These are phyloP conservation scores for Hypoxylon fragiforme DNA, from an alignment of 495 filamentous ascomycete genomes.

Conservation along the genomic window DNA sequence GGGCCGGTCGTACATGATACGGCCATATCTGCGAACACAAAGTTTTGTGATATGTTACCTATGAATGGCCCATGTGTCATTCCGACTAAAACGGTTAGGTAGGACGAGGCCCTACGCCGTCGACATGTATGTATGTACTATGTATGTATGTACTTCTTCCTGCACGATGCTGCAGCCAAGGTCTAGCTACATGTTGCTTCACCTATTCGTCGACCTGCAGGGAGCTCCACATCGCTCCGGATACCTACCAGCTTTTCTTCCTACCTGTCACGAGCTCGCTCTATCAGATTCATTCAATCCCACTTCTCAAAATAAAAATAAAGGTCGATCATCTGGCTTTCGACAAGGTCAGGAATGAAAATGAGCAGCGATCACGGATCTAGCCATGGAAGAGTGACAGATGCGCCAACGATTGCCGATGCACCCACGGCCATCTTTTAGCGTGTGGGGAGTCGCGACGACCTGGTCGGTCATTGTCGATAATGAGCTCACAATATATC, in stretches of 20 bases:
- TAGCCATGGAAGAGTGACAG: constrained; percentile 36
- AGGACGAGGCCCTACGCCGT: constrained; percentile 35
- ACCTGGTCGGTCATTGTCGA: constrained; percentile 18
- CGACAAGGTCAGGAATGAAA: constrained; percentile 14
- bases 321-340: constrained; percentile 28
- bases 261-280: constrained; percentile 27
- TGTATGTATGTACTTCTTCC: constrained; percentile 27
- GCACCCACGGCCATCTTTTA: constrained; percentile 20
- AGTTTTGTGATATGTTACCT: constrained; percentile 36
- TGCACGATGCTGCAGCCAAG: constrained; percentile 41
- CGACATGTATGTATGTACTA: too few relatives aligned
- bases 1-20: constrained; percentile 22
- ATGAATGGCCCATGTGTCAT: constrained; percentile 23
- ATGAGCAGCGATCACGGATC: constrained; percentile 28
- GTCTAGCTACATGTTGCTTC: constrained; percentile 28
- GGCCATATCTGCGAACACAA: constrained; percentile 26
- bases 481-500: constrained; percentile 33
- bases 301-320: constrained; percentile 25
- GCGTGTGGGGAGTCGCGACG: constrained; percentile 32
- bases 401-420: constrained; percentile 32
- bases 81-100: constrained; percentile 35
- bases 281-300: constrained; percentile 31
- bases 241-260: constrained; percentile 21
- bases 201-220: constrained; percentile 41
- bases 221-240: constrained; percentile 31